These are phyloP conservation scores for Lactarius evosmus DNA, from an alignment of 768 basidiomycete genomes.

Conservation along the genomic window DNA sequence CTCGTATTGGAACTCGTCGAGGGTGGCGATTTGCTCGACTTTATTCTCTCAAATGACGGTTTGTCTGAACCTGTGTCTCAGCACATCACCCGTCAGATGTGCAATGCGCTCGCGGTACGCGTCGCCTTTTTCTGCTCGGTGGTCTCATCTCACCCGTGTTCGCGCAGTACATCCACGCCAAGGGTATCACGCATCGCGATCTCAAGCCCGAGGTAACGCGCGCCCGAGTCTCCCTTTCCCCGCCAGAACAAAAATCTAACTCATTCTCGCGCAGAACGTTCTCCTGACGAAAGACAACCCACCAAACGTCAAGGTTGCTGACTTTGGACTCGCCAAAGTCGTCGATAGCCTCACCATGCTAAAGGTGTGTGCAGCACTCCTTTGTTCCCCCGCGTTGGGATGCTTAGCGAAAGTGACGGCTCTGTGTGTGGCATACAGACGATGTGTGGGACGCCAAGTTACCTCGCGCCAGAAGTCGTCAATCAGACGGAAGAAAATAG, in stretches of 20 bases:
- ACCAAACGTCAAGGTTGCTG: slow-evolving; percentile 83
- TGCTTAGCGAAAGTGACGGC: neutral
- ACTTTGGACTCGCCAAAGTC: slow-evolving; percentile 95
- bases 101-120: slow-evolving; percentile 69
- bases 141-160: neutral
- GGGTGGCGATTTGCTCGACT: slow-evolving; percentile 86
- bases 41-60: slow-evolving; percentile 59
- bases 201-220: slow-evolving; percentile 74
- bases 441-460: slow-evolving; percentile 95
- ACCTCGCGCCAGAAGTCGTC: slow-evolving; percentile 92
- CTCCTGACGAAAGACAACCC: slow-evolving; percentile 70
- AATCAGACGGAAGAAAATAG: slow-evolving; percentile 49
- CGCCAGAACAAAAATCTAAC: neutral
- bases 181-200: slow-evolving; percentile 88
- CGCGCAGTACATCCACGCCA: slow-evolving; percentile 58
- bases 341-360: slow-evolving; percentile 76
- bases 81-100: slow-evolving; percentile 79
- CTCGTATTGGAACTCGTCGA: slow-evolving; percentile 82
- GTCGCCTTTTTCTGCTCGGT: neutral
- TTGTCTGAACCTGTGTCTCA: slow-evolving; percentile 55
- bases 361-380: slow-evolving; percentile 45
- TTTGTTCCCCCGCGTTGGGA: neutral
- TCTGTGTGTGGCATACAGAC: slow-evolving; percentile 45
- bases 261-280: slow-evolving; percentile 55
- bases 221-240: neutral